Evolutionary conservation across 441 rosid species (phyloP).

Genomic region (Mallotus repandus): DNA sequence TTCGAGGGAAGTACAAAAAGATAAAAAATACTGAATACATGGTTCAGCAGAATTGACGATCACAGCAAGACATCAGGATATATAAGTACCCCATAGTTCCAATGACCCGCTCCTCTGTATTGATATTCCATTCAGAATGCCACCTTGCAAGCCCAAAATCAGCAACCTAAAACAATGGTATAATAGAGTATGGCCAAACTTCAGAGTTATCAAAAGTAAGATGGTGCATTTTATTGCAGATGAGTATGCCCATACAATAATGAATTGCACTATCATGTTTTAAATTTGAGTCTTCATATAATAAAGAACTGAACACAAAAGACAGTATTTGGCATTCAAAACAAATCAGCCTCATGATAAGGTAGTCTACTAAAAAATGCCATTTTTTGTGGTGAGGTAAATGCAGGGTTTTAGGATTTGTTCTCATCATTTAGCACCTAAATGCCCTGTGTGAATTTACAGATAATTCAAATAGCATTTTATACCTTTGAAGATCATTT

Average conservation of each 20-base stretch:
- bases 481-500: not conserved
- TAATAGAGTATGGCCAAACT: conserved; percentile 5
- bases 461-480: not conserved
- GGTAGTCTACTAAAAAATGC: not conserved
- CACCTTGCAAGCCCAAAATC: conserved; percentile 80
- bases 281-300: not conserved
- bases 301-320: not conserved
- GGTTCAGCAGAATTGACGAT: not conserved
- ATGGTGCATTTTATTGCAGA: conserved; percentile 3
- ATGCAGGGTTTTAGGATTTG: not conserved
- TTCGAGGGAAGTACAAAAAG: not conserved
- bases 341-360: not conserved
- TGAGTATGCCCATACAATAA: not conserved
- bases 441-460: not conserved
- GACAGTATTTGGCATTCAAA: not conserved
- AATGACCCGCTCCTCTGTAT: conserved; percentile 35
- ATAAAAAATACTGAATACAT: not conserved
- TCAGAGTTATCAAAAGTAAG: not conserved
- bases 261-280: not conserved
- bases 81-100: conserved; percentile 56
- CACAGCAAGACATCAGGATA: conserved; percentile 4
- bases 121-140: conserved; percentile 44
- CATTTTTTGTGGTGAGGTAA: not conserved
- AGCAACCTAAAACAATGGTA: conserved; percentile 43
- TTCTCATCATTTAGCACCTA: not conserved